Conservation (phyloP, 2,329 filamentous ascomycete species). For the Davidsoniella neocaledoniae region DNA sequence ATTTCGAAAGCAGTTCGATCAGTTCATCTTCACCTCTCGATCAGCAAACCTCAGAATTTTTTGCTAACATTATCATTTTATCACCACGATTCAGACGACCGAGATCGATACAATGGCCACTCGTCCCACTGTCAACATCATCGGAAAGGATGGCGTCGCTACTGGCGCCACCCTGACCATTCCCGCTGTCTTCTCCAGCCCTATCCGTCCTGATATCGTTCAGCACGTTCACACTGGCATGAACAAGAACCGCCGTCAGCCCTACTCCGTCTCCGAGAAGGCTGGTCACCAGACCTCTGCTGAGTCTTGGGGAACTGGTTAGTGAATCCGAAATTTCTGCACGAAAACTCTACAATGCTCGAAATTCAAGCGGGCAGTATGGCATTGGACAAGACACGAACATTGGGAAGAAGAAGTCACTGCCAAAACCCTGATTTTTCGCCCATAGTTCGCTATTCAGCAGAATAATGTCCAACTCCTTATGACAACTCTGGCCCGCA, state of each 20-base stretch:
- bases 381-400: background rate
- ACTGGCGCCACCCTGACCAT: constrained; percentile 80
- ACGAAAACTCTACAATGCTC: background rate
- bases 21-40: background rate
- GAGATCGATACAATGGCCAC: constrained; percentile 59
- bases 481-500: background rate
- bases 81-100: constrained; percentile 17
- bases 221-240: constrained; percentile 98
- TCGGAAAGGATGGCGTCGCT: constrained; percentile 88
- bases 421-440: background rate
- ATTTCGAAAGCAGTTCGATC: background rate
- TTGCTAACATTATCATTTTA: constrained; percentile 8
- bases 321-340: constrained; percentile 25
- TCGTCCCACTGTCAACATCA: constrained; percentile 93
- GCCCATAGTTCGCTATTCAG: background rate
- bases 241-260: constrained; percentile 99
- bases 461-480: background rate
- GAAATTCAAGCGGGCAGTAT: background rate
- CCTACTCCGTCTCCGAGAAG: constrained; percentile 99
- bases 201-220: constrained; percentile 98
- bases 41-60: background rate
- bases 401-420: background rate
- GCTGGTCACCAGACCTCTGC: constrained; percentile 99
- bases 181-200: constrained; percentile 90
- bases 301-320: constrained; percentile 99